These are phyloP conservation scores for Syncephalastrum racemosum DNA, from an alignment of 371 early-diverging fungal genomes.

Conservation along the genomic window DNA sequence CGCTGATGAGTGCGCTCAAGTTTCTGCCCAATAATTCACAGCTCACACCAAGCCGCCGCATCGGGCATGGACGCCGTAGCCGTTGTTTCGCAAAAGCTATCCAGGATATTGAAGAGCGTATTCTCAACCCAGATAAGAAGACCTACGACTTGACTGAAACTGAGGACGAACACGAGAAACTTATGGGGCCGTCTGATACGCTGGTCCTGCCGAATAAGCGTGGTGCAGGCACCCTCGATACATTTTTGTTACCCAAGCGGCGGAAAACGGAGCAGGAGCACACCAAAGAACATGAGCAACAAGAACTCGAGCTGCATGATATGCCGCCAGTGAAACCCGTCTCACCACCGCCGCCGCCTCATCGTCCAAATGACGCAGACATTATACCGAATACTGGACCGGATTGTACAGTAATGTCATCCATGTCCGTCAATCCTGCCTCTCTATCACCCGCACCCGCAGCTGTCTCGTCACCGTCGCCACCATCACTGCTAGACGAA, in stretches of 20 bases:
- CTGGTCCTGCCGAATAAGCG: neutral
- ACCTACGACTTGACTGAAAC: neutral
- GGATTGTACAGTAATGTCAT: no score
- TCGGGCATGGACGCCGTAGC: conserved; percentile 33
- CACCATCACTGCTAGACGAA: no score
- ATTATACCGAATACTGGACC: no score
- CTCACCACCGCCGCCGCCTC: no score
- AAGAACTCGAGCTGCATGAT: no score
- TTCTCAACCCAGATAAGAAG: conserved; percentile 17
- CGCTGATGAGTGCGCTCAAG: conserved; percentile 7
- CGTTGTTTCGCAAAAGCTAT: conserved; percentile 19
- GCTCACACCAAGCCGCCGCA: conserved; percentile 4
- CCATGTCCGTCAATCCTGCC: no score
- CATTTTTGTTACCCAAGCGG: neutral
- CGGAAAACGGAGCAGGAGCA: neutral
- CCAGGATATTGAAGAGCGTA: conserved; percentile 35
- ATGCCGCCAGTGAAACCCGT: no score
- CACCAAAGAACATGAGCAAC: neutral
- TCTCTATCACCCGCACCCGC: no score
- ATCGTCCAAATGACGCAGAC: no score
- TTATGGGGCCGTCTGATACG: no score
- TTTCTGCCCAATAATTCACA: conserved; percentile 23
- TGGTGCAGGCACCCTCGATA: neutral
- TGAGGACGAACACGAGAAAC: neutral
- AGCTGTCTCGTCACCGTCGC: no score